A percentile compares a stretch with the other conserved stretches of the same genome.
These are phyloP conservation scores for Ceratobasidium sp. DNA, from an alignment of 1,284 basidiomycete genomes.

Conservation along the genomic window DNA sequence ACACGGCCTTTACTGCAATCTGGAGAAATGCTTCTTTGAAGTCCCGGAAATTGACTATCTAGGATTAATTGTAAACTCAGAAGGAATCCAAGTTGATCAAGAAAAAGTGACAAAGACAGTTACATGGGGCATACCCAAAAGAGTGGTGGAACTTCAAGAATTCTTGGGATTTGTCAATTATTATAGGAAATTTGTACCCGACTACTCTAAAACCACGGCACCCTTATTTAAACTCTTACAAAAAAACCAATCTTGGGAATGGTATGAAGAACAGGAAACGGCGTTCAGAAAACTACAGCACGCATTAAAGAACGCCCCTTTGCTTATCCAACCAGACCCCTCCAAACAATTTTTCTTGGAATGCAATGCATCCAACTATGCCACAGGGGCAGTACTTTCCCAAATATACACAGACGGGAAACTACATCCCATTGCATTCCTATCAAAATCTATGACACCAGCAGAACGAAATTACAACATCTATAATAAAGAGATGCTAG, in stretches of 20 bases:
- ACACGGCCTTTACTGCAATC: slow-evolving; percentile 1
- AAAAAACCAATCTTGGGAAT: slow-evolving; percentile 45
- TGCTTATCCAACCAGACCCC: slow-evolving; percentile 28
- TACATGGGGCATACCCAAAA: slow-evolving; percentile 56
- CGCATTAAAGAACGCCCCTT: slow-evolving; percentile 5
- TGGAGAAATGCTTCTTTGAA: slow-evolving; percentile 44
- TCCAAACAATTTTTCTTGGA: slow-evolving; percentile 17
- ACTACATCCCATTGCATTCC: slow-evolving; percentile 13
- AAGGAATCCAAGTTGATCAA: slow-evolving; percentile 56
- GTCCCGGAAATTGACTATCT: slow-evolving; percentile 48
- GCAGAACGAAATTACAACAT: slow-evolving; percentile 43
- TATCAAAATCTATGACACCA: slow-evolving; percentile 21
- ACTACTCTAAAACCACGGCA: slow-evolving; percentile 48
- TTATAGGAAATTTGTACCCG: slow-evolving; percentile 52
- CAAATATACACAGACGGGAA: slow-evolving; percentile 15
- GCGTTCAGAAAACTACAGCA: slow-evolving; percentile 50
- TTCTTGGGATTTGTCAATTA: slow-evolving; percentile 55
- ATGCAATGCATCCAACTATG: too few relatives aligned
- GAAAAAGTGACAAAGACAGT: slow-evolving; percentile 56
- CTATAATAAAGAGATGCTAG: slow-evolving; percentile 22
- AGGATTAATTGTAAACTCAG: slow-evolving; percentile 51
- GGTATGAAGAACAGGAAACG: slow-evolving; percentile 36
- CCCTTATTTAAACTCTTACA: slow-evolving; percentile 49
- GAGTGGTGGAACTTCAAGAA: slow-evolving; percentile 51
- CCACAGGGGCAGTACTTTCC: slow-evolving; percentile 42